Evolutionary conservation across 2,329 filamentous ascomycete genomes (phyloP).

Genomic region (Penicillium sp.): DNA sequence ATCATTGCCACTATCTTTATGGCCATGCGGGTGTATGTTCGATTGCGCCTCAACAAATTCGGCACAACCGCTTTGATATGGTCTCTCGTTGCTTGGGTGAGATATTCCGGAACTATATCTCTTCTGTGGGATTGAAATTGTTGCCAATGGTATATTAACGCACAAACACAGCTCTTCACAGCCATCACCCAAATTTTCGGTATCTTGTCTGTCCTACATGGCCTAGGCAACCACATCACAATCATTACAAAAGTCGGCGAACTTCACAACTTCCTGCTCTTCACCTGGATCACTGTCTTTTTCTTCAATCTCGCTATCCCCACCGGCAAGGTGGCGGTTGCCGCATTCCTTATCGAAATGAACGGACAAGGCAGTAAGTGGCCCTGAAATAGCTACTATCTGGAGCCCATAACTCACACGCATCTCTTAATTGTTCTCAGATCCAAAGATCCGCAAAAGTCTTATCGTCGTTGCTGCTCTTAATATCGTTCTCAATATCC

Average conservation of each 20-base stretch:
- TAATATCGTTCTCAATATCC: constrained; percentile 27
- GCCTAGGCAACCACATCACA: constrained; percentile 26
- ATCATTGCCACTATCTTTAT: constrained; percentile 25
- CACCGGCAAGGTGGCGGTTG: constrained; percentile 25
- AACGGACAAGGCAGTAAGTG: constrained; percentile 26
- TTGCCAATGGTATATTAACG: background rate
- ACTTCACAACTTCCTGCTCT: constrained; percentile 25
- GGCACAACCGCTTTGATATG: constrained; percentile 23
- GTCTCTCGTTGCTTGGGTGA: constrained; percentile 26
- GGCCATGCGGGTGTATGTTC: constrained; percentile 23
- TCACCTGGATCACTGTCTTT: constrained; percentile 27
- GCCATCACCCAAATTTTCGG: constrained; percentile 24
- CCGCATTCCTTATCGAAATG: constrained; percentile 26
- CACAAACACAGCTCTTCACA: constrained; percentile 17
- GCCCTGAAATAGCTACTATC: background rate
- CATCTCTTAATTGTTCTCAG: constrained; percentile 4
- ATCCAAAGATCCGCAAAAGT: constrained; percentile 25
- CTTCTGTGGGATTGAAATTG: background rate
- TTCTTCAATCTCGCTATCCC: constrained; percentile 29
- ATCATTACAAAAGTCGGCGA: constrained; percentile 20
- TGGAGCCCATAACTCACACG: background rate
- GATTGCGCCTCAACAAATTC: constrained; percentile 25
- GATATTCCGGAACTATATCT: background rate
- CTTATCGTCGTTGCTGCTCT: constrained; percentile 21
- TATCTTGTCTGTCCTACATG: constrained; percentile 22